A percentile compares a stretch with the other conserved stretches of the same genome.
Conservation (phyloP, 108 stramenopile genomes). For the Cyclotella cryptica region DNA sequence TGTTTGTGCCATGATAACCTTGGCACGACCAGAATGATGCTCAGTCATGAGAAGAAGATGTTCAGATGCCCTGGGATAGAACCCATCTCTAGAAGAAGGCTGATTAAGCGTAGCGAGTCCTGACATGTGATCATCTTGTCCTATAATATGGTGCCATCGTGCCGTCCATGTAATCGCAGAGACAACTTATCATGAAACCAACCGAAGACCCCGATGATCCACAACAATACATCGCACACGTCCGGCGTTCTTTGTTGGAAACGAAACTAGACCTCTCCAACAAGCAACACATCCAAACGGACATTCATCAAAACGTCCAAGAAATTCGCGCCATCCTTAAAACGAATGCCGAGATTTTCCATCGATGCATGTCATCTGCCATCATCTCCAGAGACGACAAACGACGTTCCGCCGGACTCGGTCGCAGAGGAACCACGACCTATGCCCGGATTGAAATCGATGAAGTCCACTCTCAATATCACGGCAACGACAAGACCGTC, state of each 20-base stretch:
- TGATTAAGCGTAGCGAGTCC: no score
- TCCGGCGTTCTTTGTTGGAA: neutral
- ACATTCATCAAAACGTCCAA: conserved; percentile 28
- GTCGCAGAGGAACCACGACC: neutral
- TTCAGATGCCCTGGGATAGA: no score
- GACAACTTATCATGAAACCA: no score
- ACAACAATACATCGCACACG: neutral
- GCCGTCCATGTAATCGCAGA: no score
- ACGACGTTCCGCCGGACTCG: neutral
- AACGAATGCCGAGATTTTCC: conserved; percentile 40
- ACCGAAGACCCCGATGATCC: neutral
- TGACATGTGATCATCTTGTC: no score
- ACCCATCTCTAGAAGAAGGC: no score
- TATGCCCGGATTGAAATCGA: conserved; percentile 14
- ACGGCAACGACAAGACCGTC: neutral
- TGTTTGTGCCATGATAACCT: no score
- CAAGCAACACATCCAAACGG: neutral
- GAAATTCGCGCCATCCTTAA: conserved; percentile 39
- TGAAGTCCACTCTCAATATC: neutral
- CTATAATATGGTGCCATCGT: no score
- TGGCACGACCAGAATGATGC: no score
- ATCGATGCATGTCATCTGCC: conserved; percentile 26
- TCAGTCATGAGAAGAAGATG: no score
- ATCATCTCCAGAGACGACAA: neutral
- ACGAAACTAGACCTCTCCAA: neutral